Evolutionary conservation across 1,284 basidiomycete species (phyloP).

Genomic region (Boletus semigastroideus): DNA sequence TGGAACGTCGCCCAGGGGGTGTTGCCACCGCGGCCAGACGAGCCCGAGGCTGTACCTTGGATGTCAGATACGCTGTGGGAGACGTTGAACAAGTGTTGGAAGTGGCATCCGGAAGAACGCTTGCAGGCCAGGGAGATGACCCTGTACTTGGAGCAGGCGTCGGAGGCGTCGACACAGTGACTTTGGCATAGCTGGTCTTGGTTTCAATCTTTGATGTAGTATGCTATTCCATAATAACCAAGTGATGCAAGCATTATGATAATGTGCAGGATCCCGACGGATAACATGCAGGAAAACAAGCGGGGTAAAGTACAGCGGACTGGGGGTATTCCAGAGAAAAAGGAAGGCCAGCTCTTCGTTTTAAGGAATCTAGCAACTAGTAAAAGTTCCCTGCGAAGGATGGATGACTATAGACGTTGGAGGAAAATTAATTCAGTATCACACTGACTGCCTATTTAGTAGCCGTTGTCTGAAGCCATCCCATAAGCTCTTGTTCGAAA

Average conservation of each 20-base stretch:
- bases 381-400: slow-evolving; percentile 22
- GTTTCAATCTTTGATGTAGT: neutral
- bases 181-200: neutral
- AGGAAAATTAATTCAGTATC: slow-evolving; percentile 11
- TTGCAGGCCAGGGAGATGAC: slow-evolving; percentile 15
- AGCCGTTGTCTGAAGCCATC: slow-evolving; percentile 44
- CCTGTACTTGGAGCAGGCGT: slow-evolving; percentile 11
- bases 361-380: slow-evolving; percentile 31
- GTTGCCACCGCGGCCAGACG: slow-evolving; percentile 41
- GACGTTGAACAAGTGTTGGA: slow-evolving; percentile 46
- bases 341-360: slow-evolving; percentile 38
- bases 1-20: slow-evolving; percentile 39
- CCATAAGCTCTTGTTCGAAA: slow-evolving; percentile 39
- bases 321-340: slow-evolving; percentile 37
- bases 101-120: slow-evolving; percentile 28
- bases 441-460: slow-evolving; percentile 39
- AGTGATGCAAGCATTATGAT: slow-evolving; percentile 42
- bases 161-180: neutral
- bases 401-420: slow-evolving; percentile 3
- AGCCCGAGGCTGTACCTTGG: slow-evolving; percentile 33
- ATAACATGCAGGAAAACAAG: slow-evolving; percentile 34
- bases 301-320: slow-evolving; percentile 45
- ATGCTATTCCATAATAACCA: slow-evolving; percentile 23
- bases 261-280: slow-evolving; percentile 35
- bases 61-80: slow-evolving; percentile 48